Conservation (phyloP, 208 protist species). For the Leishmania amazonensis region DNA sequence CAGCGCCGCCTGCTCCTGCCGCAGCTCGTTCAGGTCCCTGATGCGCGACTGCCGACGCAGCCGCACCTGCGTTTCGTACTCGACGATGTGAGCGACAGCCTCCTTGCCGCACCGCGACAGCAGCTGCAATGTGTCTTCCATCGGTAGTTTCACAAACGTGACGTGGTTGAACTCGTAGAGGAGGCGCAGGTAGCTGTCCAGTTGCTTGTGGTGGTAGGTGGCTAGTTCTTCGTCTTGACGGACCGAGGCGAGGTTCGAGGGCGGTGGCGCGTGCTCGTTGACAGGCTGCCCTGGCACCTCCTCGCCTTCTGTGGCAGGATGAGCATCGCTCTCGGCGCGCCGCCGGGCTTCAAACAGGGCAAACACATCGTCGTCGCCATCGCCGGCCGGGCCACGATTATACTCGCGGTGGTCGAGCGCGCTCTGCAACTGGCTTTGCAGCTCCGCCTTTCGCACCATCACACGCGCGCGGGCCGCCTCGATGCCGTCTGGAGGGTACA, state of each 20-base stretch:
- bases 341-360: slow-evolving; percentile 38
- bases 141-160: slow-evolving; percentile 83
- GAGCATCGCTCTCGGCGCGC: slow-evolving; percentile 9
- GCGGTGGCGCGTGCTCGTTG: not conserved
- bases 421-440: slow-evolving; percentile 6
- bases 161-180: slow-evolving; percentile 91
- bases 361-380: slow-evolving; percentile 22
- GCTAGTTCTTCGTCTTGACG: slow-evolving; percentile 33
- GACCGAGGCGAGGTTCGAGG: not conserved
- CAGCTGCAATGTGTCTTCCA: slow-evolving; percentile 80
- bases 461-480: slow-evolving; percentile 48
- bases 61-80: slow-evolving; percentile 79
- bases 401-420: not conserved
- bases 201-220: slow-evolving; percentile 75
- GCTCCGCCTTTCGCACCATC: slow-evolving; percentile 7
- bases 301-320: not conserved
- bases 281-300: not conserved
- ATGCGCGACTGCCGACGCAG: slow-evolving; percentile 46
- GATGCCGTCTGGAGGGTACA: slow-evolving; percentile 83
- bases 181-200: slow-evolving; percentile 71
- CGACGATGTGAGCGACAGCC: slow-evolving; percentile 64
- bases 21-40: slow-evolving; percentile 45
- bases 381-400: not conserved
- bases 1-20: slow-evolving; percentile 39
- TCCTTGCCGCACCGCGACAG: slow-evolving; percentile 77